phyloP scores from a whole-genome alignment of 768 basidiomycete genomes.

The Filobasidium wieringae region DNA sequence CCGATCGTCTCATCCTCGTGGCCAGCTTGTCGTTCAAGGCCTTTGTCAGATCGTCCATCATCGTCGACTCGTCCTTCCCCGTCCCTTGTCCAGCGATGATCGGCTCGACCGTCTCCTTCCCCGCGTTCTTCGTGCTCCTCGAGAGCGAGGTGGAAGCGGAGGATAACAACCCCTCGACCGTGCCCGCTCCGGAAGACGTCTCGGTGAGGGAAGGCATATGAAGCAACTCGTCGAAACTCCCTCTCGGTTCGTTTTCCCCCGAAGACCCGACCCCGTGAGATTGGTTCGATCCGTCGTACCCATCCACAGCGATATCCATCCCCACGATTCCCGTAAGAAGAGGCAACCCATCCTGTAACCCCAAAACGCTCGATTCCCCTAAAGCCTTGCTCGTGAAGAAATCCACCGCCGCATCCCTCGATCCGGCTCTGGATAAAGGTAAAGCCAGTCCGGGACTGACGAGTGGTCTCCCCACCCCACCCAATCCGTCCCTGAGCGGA shows the following conservation, averaged over 20 bases:
- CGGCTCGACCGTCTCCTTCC: constrained; percentile 16
- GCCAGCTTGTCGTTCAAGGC: constrained; percentile 19
- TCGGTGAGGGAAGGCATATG: constrained; percentile 7
- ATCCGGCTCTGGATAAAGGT: too few relatives aligned
- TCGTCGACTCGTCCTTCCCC: neutral
- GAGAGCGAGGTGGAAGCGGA: constrained; percentile 37
- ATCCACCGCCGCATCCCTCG: neutral
- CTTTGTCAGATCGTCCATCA: constrained; percentile 16
- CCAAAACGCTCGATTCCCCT: constrained; percentile 1
- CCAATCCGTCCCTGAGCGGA: too few relatives aligned
- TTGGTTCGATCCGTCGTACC: neutral
- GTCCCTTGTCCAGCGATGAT: neutral
- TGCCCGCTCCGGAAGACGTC: constrained; percentile 12
- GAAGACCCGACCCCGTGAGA: neutral
- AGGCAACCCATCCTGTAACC: constrained; percentile 2
- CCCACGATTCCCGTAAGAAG: too few relatives aligned
- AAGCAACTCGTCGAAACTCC: constrained; percentile 1
- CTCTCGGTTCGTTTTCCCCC: too few relatives aligned
- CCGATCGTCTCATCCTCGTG: constrained; percentile 14
- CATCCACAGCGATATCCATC: neutral
- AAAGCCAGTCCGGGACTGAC: too few relatives aligned
- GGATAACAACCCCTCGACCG: constrained; percentile 27
- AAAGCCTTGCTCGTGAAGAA: constrained; percentile 13
- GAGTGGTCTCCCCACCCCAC: too few relatives aligned
- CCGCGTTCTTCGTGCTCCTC: constrained; percentile 28